Percentiles rank a stretch among this genome's conserved stretches.
phyloP scores from a whole-genome alignment of 2,329 filamentous ascomycete genomes.

The Xylariales sp. region DNA sequence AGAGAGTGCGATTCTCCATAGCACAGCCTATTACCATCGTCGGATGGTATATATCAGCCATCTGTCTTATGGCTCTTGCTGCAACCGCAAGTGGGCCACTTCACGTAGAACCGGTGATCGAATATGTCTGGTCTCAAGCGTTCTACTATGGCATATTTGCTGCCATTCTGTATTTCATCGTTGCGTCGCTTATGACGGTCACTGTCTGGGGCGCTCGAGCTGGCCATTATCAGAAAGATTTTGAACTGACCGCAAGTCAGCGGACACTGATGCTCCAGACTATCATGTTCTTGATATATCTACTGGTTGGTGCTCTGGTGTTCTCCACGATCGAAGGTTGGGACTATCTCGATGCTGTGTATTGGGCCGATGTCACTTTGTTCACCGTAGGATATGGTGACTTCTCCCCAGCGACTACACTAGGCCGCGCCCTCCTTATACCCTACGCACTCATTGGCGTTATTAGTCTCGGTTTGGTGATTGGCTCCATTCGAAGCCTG shows the following conservation, averaged over 20 bases:
- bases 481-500: slow-evolving; percentile 70
- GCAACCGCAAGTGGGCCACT: slow-evolving; percentile 61
- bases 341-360: slow-evolving; percentile 71
- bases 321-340: slow-evolving; percentile 71
- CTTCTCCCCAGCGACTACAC: slow-evolving; percentile 38
- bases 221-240: slow-evolving; percentile 71
- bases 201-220: slow-evolving; percentile 73
- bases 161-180: slow-evolving; percentile 73
- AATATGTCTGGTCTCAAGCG: slow-evolving; percentile 69
- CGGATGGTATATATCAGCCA: slow-evolving; percentile 65
- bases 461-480: slow-evolving; percentile 75
- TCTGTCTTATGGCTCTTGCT: slow-evolving; percentile 62
- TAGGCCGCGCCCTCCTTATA: slow-evolving; percentile 68
- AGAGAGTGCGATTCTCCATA: slow-evolving; percentile 71
- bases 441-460: slow-evolving; percentile 81
- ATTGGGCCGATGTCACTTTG: slow-evolving; percentile 71
- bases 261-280: slow-evolving; percentile 88
- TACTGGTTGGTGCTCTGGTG: slow-evolving; percentile 70
- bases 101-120: slow-evolving; percentile 32
- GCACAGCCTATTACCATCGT: slow-evolving; percentile 80
- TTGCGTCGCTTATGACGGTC: slow-evolving; percentile 69
- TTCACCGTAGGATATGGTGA: slow-evolving; percentile 64
- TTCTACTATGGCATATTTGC: slow-evolving; percentile 85
- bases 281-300: slow-evolving; percentile 77
- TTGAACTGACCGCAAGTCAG: slow-evolving; percentile 73